Percentiles rank a stretch among this genome's conserved stretches.
phyloP scores from a whole-genome alignment of 495 filamentous ascomycete genomes.

The Penicillium taxi region DNA sequence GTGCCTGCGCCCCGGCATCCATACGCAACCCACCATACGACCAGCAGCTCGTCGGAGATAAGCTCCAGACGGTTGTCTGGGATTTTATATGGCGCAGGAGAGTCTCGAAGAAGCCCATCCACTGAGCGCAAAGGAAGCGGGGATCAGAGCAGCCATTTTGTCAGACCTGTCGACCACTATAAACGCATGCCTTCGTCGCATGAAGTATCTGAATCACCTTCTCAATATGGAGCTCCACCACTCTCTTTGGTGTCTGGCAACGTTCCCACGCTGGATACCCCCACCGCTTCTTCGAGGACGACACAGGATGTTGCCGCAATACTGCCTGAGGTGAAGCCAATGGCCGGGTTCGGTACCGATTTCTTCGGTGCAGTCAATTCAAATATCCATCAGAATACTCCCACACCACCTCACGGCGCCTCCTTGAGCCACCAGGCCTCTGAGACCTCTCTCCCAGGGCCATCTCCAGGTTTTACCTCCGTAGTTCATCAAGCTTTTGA shows the following conservation, averaged over 20 bases:
- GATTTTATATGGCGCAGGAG: conserved; percentile 10
- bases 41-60: conserved; percentile 23
- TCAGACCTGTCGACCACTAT: conserved; percentile 75
- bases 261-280: not conserved
- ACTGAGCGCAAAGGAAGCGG: conserved; percentile 11
- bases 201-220: conserved; percentile 33
- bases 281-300: conserved; percentile 2
- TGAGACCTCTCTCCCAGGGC: too few relatives aligned
- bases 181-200: conserved; percentile 58
- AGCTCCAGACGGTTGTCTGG: conserved; percentile 15
- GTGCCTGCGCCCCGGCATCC: conserved; percentile 33
- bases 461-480: conserved; percentile 51
- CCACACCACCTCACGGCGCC: conserved; percentile 44
- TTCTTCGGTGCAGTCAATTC: conserved; percentile 19
- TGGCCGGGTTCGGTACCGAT: conserved; percentile 55
- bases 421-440: conserved; percentile 29
- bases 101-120: conserved; percentile 10
- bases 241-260: not conserved
- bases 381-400: conserved; percentile 11
- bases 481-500: conserved; percentile 66
- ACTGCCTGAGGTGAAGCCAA: conserved; percentile 56
- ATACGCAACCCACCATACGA: conserved; percentile 28
- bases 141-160: conserved; percentile 51
- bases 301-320: conserved; percentile 12
- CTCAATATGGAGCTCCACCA: conserved; percentile 19